These are phyloP conservation scores for Phanerodontia chrysosporium DNA, from an alignment of 768 basidiomycete genomes.

Conservation along the genomic window DNA sequence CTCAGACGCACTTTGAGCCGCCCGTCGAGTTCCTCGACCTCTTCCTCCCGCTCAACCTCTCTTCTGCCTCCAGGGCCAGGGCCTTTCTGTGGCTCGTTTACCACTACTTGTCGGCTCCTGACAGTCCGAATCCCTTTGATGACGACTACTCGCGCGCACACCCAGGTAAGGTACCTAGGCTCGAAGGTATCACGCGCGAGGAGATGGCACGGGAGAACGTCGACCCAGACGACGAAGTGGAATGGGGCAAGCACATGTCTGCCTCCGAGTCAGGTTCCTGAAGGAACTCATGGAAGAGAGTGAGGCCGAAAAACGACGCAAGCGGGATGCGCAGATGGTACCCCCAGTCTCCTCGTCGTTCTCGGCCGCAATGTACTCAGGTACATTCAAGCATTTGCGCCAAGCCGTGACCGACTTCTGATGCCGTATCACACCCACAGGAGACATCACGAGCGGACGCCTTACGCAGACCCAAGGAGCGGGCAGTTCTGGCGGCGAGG, in stretches of 20 bases:
- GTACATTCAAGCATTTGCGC: background rate
- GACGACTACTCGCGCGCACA: slow-evolving; percentile 57
- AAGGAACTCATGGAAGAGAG: slow-evolving; percentile 56
- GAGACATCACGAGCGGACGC: slow-evolving; percentile 10
- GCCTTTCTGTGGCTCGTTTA: slow-evolving; percentile 84
- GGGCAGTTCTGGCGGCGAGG: slow-evolving; percentile 13
- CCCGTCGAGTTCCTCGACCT: slow-evolving; percentile 77
- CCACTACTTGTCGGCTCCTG: slow-evolving; percentile 70
- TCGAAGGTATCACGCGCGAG: slow-evolving; percentile 50
- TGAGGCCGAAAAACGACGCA: slow-evolving; percentile 34
- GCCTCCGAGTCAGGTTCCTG: slow-evolving; percentile 66
- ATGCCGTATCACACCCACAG: slow-evolving; percentile 12
- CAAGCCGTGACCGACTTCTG: background rate
- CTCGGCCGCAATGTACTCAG: background rate
- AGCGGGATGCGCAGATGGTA: slow-evolving; percentile 30
- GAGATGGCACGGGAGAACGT: slow-evolving; percentile 68
- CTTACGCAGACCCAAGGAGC: slow-evolving; percentile 17
- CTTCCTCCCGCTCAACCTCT: slow-evolving; percentile 72
- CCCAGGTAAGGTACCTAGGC: slow-evolving; percentile 59
- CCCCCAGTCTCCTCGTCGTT: slow-evolving; percentile 23
- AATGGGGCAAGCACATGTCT: slow-evolving; percentile 77
- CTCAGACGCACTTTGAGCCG: slow-evolving; percentile 67
- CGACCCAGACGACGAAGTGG: slow-evolving; percentile 72
- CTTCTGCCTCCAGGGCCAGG: slow-evolving; percentile 67
- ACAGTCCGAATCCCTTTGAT: slow-evolving; percentile 68